Evolutionary conservation across 441 rosid species (phyloP), one percentile per base, ranked within the genome.

Genomic region (Manihot esculenta): DNA sequence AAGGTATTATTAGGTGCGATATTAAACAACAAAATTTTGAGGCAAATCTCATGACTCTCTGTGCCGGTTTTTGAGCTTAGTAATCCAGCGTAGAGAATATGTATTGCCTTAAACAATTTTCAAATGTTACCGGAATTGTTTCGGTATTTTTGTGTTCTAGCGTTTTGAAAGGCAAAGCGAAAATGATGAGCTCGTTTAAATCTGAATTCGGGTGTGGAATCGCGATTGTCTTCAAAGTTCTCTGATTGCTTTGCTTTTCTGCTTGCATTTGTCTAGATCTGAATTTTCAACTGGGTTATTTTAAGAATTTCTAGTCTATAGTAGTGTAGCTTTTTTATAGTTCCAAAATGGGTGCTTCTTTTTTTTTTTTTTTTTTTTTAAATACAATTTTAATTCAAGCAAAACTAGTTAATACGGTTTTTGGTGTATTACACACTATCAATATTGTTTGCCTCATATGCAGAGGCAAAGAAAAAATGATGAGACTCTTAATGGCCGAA

Each of bases 191-290:
- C 49, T 48, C 26, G 14, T 62, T 65, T 65, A 35, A 41, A 58
- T 71, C 83, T 68, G 82, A 79, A 79, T 53, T 58, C 18, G 65
- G 45, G 45, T 71, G 81, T 73, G 33, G 79, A 74, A 72, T 47
- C n/a, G 20, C 59, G 45, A 49, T 62, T 58, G 77, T 65, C 84
- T 81, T 81, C 82, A 76, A 81, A 81, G 84, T 76, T 82, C 85
- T 84, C 84, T 84, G 87, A 82, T 80, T 74, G 73, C 82, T 70
- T 72, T 57, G 14, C 45, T 71, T 17, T 44, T 7, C 47, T 2
- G 13, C 18, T 38, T 47, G 14, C 30, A 18, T 20, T 27, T 38
- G 3, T 18, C 21, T 51, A 20, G 41, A 35, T 35, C 41, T 35
- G 41, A 35, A 35, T 35, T 35, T 35, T 35, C 41, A 35, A 35